Base-by-base conservation (phyloP, 805 yeast genomes). In the Metschnikowia colocasiae region DNA sequence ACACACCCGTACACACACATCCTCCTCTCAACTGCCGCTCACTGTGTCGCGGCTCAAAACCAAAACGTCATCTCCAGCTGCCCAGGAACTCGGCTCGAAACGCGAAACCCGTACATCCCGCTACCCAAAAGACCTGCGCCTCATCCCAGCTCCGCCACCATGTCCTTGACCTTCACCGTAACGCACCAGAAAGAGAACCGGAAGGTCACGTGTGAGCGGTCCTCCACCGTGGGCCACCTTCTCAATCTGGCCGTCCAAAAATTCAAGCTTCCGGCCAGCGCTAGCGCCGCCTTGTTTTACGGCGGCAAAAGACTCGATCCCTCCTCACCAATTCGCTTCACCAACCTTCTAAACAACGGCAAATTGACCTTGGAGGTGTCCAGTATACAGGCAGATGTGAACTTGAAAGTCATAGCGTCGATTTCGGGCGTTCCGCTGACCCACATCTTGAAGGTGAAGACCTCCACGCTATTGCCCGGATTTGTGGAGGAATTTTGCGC, bases 341-440 rank as follows among this genome's bases (percentile, higher is more conserved):
- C 71, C 13, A 61, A 55, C 25, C 53, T 72, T 20, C 49, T 60
- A 19, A 70, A 64, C 48, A 71, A 71, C 46, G 57, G 71, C 31
- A 70, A 64, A 47, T 49, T 72, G 23, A 49, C 45, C 15, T 53
- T 71, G 12, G 42, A 30, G 4, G 27, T 43, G 3, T 19, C 45
- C 13, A 16, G 15, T 5, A 42, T 38, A 1, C 26, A 34, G 2
- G 30, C 10, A 2, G 45, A 22, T 1, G 42, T 40, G 10, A 39
- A 45, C 12, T 31, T 54, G 30, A 54, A 52, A 23, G 36, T 54
- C 13, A 29, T 39, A 4, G 57, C 50, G 1, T 18, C 46, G 3
- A 40, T 54, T 7, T 31, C 19, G n/a, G 50, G 47, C 23, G 40
- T 5, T 12, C 27, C 38, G 7, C 38, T 43, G 20, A 34, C 55